Percentiles rank a stretch among this genome's conserved stretches.
Evolutionary conservation across 805 yeast genomes (phyloP).

Genomic region (Dipodascus albidus): DNA sequence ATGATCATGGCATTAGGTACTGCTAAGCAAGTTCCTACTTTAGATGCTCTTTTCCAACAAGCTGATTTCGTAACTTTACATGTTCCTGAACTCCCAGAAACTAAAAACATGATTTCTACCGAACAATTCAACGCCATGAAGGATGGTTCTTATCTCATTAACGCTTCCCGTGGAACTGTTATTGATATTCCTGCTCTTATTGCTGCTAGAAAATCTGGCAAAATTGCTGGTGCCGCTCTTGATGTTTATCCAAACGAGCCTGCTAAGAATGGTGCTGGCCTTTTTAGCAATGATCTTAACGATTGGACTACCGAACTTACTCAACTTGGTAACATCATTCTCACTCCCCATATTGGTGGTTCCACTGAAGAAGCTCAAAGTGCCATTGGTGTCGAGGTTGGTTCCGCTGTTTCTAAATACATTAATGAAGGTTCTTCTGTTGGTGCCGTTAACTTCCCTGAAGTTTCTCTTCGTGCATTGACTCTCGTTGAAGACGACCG

Average conservation of each 20-base stretch:
- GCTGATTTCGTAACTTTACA: conserved; percentile 90
- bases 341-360: conserved; percentile 98
- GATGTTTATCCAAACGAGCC: conserved; percentile 98
- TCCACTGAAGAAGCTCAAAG: conserved; percentile 98
- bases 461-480: conserved; percentile 79
- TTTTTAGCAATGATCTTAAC: conserved; percentile 65
- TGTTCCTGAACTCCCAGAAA: conserved; percentile 90
- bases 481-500: conserved; percentile 72
- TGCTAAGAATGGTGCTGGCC: conserved; percentile 83
- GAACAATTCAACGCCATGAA: conserved; percentile 95
- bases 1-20: conserved; percentile 97
- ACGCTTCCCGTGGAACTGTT: conserved; percentile 96
- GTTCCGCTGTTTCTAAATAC: conserved; percentile 73
- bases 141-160: conserved; percentile 86
- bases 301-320: conserved; percentile 74
- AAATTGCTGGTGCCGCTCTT: conserved; percentile 92
- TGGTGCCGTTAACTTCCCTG: conserved; percentile 99
- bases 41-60: conserved; percentile 66
- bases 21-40: conserved; percentile 80
- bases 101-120: conserved; percentile 77
- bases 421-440: conserved; percentile 91
- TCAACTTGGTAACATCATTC: conserved; percentile 73
- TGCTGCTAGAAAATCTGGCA: conserved; percentile 84
- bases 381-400: conserved; percentile 95
- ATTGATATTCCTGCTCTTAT: conserved; percentile 91